These are phyloP conservation scores for Styphnolobium japonicum DNA, from an alignment of 306 rosid genomes.

Conservation along the genomic window DNA sequence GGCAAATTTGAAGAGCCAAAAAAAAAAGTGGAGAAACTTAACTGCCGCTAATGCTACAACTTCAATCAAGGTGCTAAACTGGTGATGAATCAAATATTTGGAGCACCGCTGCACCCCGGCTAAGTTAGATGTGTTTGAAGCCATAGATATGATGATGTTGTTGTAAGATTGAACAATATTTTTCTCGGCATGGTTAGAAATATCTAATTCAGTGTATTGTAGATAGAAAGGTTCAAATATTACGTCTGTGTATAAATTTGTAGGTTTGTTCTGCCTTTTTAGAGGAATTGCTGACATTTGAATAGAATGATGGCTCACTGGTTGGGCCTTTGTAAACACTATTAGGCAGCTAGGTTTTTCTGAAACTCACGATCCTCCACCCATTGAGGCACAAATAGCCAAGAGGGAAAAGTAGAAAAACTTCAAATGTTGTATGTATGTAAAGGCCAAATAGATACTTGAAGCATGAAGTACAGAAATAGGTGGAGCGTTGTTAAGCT, in stretches of 20 bases:
- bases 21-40: constrained; percentile 9
- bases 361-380: not conserved
- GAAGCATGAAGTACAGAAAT: not conserved
- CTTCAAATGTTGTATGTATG: not conserved
- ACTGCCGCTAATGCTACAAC: not conserved
- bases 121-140: constrained; percentile 10
- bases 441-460: not conserved
- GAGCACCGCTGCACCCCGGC: constrained; percentile 4
- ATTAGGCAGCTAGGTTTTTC: not conserved
- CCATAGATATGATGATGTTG: constrained; percentile 15
- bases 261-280: constrained; percentile 21
- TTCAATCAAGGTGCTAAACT: not conserved
- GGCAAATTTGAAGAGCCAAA: constrained; percentile 23
- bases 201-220: constrained; percentile 30
- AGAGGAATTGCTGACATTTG: not conserved
- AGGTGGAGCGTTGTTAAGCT: not conserved
- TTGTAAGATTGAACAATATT: constrained; percentile 26
- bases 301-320: not conserved
- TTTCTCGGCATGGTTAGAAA: not conserved
- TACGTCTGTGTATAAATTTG: constrained; percentile 47
- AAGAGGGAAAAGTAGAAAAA: not conserved
- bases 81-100: not conserved
- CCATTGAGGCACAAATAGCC: not conserved
- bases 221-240: constrained; percentile 39
- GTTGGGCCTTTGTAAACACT: constrained; percentile 15